Base-by-base conservation (phyloP, 2,329 filamentous ascomycete genomes). In the Colletotrichum siamense region DNA sequence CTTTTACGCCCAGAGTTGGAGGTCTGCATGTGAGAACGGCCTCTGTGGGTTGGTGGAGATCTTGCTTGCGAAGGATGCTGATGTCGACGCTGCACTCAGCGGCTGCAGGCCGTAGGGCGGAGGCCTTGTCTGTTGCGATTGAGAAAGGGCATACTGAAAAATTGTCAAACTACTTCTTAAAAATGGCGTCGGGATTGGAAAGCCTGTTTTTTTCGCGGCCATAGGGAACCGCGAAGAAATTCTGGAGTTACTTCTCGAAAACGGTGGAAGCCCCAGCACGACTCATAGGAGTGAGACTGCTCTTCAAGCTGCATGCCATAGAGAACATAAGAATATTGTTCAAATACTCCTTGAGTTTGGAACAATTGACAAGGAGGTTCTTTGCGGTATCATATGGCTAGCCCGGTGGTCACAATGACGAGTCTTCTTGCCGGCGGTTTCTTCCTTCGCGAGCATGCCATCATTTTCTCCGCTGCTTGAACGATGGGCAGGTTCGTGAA, bases 241-340 rank as follows among this genome's bases (percentile, higher is more conserved):
- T 52, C 30, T 52, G 13, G 10, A 34, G 18, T 22, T 73, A 24
- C 65, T 74, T 26, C 52, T 80, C 10, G 52, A 34, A 13, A 71
- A 74, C 8, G 77, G 78, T n/a, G 79, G 77, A 7, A 62, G 69
- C 22, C 22, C 59, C 24, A 69, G 61, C 13, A 32, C 44, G 3
- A 9, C 22, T 36, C 85, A 81, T 8, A 4, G 32, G 32, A 13
- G 7, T 24, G 26, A 52, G 16, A 62, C 57, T 13, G 34, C 63
- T n/a, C 70, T 63, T 4, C 26, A 26, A 24, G 34, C 52, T 13
- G 65, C 71, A 24, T 57, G 52, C 28, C 7, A 8, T 8, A 3
- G 16, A 12, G 59, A 39, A 16, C 26, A 65, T 24, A 34, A 22
- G 3, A 8, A 64, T 3, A n/a, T 36, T n/a, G n/a, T 64, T 28